phyloP scores from a whole-genome alignment of 2,329 filamentous ascomycete genomes.

The Alternaria gaisen region DNA sequence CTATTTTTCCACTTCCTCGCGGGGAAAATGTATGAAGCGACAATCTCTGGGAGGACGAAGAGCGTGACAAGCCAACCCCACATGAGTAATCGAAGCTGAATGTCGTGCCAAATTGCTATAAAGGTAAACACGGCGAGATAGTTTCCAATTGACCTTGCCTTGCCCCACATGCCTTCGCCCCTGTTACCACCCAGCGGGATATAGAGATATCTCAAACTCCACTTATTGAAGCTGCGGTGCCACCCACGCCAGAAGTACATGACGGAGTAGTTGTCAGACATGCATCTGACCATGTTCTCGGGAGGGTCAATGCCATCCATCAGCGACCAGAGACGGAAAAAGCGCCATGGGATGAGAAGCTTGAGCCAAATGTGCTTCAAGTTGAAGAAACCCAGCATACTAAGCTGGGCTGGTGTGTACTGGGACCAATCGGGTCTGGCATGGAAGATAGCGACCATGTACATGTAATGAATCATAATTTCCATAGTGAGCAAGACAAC shows the following conservation, averaged over 20 bases:
- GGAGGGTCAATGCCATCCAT: conserved; percentile 92
- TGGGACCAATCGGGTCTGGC: conserved; percentile 78
- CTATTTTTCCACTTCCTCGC: conserved; percentile 72
- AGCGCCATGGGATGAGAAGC: conserved; percentile 94
- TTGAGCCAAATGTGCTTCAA: conserved; percentile 98
- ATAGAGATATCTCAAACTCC: conserved; percentile 93
- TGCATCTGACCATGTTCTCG: conserved; percentile 98
- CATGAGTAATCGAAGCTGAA: conserved; percentile 85
- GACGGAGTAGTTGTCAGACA: conserved; percentile 92
- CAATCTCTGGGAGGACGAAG: conserved; percentile 90
- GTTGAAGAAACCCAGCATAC: conserved; percentile 93
- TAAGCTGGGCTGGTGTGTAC: conserved; percentile 88
- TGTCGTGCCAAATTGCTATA: conserved; percentile 97
- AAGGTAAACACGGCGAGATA: conserved; percentile 92
- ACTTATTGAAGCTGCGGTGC: conserved; percentile 95
- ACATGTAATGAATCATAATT: conserved; percentile 83
- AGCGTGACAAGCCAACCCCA: conserved; percentile 98
- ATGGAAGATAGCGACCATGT: conserved; percentile 91
- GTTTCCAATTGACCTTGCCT: conserved; percentile 71
- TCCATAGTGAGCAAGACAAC: conserved; percentile 89
- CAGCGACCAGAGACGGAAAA: conserved; percentile 96
- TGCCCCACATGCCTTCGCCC: conserved; percentile 48
- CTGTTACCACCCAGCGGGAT: conserved; percentile 82
- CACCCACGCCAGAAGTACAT: conserved; percentile 94
- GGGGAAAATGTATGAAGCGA: conserved; percentile 77